Evolutionary conservation across 192 early-diverging fungal species (phyloP), one percentile per base, ranked within the genome.

Genomic region (Podila epicladia): DNA sequence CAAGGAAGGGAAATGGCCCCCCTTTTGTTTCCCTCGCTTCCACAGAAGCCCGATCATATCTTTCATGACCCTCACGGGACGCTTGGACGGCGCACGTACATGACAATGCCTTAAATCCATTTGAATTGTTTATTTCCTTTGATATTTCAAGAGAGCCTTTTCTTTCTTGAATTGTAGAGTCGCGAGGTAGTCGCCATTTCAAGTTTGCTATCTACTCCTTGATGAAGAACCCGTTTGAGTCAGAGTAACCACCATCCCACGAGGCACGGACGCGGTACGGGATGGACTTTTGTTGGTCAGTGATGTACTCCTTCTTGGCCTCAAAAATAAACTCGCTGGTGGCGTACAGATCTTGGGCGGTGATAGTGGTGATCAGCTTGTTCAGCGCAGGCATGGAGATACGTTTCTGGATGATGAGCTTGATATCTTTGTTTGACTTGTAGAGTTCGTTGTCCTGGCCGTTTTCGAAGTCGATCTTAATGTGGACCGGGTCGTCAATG

Each of bases 321-420:
- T 49, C 58, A 65, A 79, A 79, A 32, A 48, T 58, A 65, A 48
- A 71, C 6, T 55, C 53, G 12, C 75, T 70, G 1, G 61, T 26
- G 2, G 49, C 31, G 17, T 38, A 31, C 1, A 79, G 60, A 3
- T 22, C 22, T 3, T 50, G 31, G 19, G 70, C 69, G 1, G 3
- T 15, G 31, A 72, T 22, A 0, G 26, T 26, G 26, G 48, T 65
- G 48, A 79, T 26, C 0, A 13, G 2, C 6, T 19, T 65, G 45
- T 72, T 79, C 19, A 79, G 53, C 4, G 32, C 19, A 26, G 75
- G 75, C 22, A 35, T n/a, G 32, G 50, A 51, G 49, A 79, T 64
- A 17, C 15, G 1, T 53, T 72, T 79, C 38, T 79, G 75, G 38
- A 79, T 29, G 12, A 5, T 5, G 17, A 72, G 20, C 1, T 48